Evolutionary conservation across 2,329 filamentous ascomycete genomes (phyloP), one percentile per base, ranked within the genome.

Genomic region (Domatiomyces catenatus): DNA sequence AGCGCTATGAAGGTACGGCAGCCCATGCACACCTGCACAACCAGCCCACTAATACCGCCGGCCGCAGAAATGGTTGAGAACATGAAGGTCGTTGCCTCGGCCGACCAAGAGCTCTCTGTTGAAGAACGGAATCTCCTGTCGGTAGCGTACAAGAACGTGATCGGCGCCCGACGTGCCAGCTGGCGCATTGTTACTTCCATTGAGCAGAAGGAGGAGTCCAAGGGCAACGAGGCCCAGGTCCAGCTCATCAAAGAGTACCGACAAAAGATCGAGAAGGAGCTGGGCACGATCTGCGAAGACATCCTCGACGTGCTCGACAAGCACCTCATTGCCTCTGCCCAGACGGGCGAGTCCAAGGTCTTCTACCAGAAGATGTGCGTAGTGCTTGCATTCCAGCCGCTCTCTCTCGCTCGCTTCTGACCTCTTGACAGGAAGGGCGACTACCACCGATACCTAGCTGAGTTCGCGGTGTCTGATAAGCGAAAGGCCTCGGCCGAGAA

Each of bases 311-410:
- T 94, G 63, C 81, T 96, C 52, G 88, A 95, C 75, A 73, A 90
- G 74, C 85, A 90, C 75, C 77, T 96, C 66, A 95, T 96, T 65
- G 86, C 87, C 63, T 92, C 86, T 63, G 90, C 90, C 62, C 84
- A 92, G 77, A 87, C 81, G 65, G 90, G 89, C 72, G 90, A 96
- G 78, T 94, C 88, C 65, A 95, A 95, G 82, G 90, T 96, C 64
- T 96, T 96, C 76, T 95, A 95, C 77, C 89, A 96, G 84, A 96
- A 96, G 84, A 96, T 96, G 88, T 93, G 71, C 61, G 79, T 67
- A 53, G 55, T 24, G 6, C 22, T 24, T 24, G 22, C 3, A 24
- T 43, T 7, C 26, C 51, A 42, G 4, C n/a, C 46, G 44, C 47
- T 10, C 12, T 46, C 17, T 44, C 24, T 44, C 17, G 10, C 32